Percentiles rank a stretch among this genome's conserved stretches.
Conservation (phyloP, 129 eudicot species). For the Logfia minima region DNA sequence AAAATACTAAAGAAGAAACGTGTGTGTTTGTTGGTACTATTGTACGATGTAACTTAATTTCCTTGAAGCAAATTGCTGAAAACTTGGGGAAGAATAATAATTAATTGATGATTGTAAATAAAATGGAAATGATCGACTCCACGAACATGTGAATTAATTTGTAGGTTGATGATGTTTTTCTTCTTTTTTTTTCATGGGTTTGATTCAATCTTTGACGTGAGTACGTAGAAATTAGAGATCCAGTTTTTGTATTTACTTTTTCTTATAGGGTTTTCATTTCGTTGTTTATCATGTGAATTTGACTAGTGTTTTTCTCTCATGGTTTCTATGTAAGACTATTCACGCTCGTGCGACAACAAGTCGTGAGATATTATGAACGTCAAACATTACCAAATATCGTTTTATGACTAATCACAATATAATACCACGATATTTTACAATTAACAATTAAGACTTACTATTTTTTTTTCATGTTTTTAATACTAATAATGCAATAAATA, state of each 20-base stretch:
- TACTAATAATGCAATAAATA: too few species aligned
- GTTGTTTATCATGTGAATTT: constrained; percentile 20
- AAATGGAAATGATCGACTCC: not conserved
- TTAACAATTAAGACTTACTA: too few species aligned
- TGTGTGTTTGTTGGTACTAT: constrained; percentile 76
- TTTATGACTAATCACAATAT: too few species aligned
- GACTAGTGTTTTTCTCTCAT: constrained; percentile 15
- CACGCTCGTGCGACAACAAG: too few species aligned
- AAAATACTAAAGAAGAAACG: constrained; percentile 82
- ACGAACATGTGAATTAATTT: constrained; percentile 11
- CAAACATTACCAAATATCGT: too few species aligned
- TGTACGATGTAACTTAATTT: constrained; percentile 71
- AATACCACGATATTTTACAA: too few species aligned
- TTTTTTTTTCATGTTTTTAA: too few species aligned
- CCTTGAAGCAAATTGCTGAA: constrained; percentile 70
- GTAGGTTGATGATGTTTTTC: constrained; percentile 13
- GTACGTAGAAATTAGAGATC: constrained; percentile 22
- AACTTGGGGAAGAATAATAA: constrained; percentile 35
- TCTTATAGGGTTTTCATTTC: constrained; percentile 3
- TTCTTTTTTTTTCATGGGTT: constrained; percentile 38
- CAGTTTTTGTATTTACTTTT: not conserved
- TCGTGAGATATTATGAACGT: too few species aligned
- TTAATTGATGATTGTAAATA: constrained; percentile 10
- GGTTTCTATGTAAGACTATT: constrained; percentile 2
- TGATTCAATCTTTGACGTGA: constrained; percentile 34